Evolutionary conservation across 208 protist species (phyloP).

Genomic region (Leishmania aethiopica): DNA sequence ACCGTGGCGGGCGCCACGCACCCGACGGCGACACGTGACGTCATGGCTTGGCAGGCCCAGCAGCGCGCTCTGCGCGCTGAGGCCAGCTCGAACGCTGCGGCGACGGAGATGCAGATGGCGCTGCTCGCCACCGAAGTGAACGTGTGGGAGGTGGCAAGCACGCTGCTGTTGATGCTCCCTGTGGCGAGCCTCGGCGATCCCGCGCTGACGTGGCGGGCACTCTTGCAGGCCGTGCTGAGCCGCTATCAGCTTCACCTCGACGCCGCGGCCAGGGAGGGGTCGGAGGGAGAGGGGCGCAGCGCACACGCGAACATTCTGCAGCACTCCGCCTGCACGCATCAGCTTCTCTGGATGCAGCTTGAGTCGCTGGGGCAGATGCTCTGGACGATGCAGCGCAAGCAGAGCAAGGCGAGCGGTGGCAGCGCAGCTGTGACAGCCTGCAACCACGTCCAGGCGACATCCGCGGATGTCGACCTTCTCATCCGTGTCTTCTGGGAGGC

Average conservation of each 20-base stretch:
- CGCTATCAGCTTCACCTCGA: conserved; percentile 45
- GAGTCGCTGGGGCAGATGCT: conserved; percentile 72
- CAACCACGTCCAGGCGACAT: conserved; percentile 48
- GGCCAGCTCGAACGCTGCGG: conserved; percentile 39
- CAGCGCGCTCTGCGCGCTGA: conserved; percentile 50
- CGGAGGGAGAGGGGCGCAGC: neutral
- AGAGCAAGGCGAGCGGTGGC: conserved; percentile 29
- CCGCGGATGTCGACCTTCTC: conserved; percentile 64
- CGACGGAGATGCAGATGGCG: conserved; percentile 63
- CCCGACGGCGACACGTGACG: conserved; percentile 18
- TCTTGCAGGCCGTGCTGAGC: conserved; percentile 39
- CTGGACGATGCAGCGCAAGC: conserved; percentile 83
- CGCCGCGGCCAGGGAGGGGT: conserved; percentile 18
- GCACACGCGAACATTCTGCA: conserved; percentile 18
- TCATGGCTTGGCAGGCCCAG: conserved; percentile 34
- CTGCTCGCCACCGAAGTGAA: conserved; percentile 68
- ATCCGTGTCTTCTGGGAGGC: conserved; percentile 68
- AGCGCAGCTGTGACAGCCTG: conserved; percentile 15
- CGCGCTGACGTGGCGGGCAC: conserved; percentile 58
- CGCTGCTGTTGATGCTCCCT: conserved; percentile 75
- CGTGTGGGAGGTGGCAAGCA: conserved; percentile 70
- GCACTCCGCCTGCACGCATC: conserved; percentile 43
- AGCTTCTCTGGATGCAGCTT: conserved; percentile 73
- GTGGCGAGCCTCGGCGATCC: conserved; percentile 55
- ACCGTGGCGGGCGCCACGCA: neutral